These are phyloP conservation scores for Candida yuanshanica DNA, from an alignment of 805 yeast genomes.

Conservation along the genomic window DNA sequence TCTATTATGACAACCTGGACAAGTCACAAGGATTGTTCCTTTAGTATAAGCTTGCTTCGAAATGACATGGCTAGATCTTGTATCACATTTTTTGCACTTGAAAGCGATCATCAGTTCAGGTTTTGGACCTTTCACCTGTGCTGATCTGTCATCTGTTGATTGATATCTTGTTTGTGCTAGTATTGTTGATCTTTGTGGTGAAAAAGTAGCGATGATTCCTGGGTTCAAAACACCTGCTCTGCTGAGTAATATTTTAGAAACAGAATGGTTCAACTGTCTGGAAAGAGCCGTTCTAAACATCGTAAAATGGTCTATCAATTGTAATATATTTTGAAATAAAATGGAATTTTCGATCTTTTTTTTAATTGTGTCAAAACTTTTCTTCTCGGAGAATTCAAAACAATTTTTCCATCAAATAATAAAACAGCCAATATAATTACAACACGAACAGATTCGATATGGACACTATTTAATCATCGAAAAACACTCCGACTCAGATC, in stretches of 20 bases:
- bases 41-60: slow-evolving; percentile 85
- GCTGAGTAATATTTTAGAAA: too few relatives aligned
- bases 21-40: slow-evolving; percentile 85
- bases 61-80: slow-evolving; percentile 82
- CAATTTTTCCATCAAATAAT: too few relatives aligned
- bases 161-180: slow-evolving; percentile 7
- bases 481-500: too few relatives aligned
- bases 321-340: too few relatives aligned
- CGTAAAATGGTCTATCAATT: too few relatives aligned
- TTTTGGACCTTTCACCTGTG: slow-evolving; percentile 50
- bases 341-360: too few relatives aligned
- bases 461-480: too few relatives aligned
- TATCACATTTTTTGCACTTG: slow-evolving; percentile 83
- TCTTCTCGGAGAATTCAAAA: too few relatives aligned
- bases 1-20: slow-evolving; percentile 86
- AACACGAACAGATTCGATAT: too few relatives aligned
- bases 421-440: too few relatives aligned
- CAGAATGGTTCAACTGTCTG: background rate
- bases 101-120: slow-evolving; percentile 85
- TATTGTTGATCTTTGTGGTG: background rate
- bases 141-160: slow-evolving; percentile 8
- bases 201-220: too few relatives aligned
- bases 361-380: too few relatives aligned
- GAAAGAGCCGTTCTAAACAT: background rate
- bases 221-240: background rate